Evolutionary conservation across 108 stramenopile genomes (phyloP).

Genomic region (Mayamaea pseudoterrestris): DNA sequence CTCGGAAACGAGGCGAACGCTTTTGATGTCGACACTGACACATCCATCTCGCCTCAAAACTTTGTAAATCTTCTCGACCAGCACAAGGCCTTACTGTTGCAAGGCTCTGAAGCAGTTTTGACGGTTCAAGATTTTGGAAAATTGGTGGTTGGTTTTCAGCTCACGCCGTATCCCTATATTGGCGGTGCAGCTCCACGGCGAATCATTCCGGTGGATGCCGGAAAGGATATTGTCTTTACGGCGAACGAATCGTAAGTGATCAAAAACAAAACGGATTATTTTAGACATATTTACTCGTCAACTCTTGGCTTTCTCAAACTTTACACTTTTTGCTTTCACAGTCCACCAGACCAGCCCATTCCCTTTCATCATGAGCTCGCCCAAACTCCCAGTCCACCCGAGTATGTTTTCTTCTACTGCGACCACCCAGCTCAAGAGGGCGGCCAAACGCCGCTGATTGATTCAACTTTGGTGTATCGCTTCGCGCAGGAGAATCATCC

Average conservation of each 20-base stretch:
- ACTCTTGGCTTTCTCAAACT: no score
- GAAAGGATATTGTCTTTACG: conserved; percentile 54
- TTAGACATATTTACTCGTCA: no score
- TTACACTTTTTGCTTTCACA: conserved; percentile 3
- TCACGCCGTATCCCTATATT: conserved; percentile 47
- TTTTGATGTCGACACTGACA: background rate
- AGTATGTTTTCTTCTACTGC: conserved; percentile 71
- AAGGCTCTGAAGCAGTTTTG: conserved; percentile 16
- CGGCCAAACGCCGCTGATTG: conserved; percentile 73
- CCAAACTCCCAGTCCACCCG: conserved; percentile 57
- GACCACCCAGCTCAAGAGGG: conserved; percentile 52
- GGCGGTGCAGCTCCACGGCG: conserved; percentile 57
- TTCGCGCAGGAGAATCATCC: conserved; percentile 40
- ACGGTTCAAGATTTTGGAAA: conserved; percentile 49
- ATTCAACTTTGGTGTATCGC: conserved; percentile 55
- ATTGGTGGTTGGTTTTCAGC: conserved; percentile 28
- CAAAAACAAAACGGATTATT: no score
- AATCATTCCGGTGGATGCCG: conserved; percentile 38
- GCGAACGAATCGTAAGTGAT: conserved; percentile 39
- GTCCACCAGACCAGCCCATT: conserved; percentile 61
- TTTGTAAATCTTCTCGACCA: conserved; percentile 32
- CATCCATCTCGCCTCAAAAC: background rate
- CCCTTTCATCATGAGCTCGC: conserved; percentile 82
- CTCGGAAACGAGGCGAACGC: conserved; percentile 2
- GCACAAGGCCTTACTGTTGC: conserved; percentile 61